Evolutionary conservation across 2,329 filamentous ascomycete species (phyloP).

Genomic region (Lizonia empirigonia): DNA sequence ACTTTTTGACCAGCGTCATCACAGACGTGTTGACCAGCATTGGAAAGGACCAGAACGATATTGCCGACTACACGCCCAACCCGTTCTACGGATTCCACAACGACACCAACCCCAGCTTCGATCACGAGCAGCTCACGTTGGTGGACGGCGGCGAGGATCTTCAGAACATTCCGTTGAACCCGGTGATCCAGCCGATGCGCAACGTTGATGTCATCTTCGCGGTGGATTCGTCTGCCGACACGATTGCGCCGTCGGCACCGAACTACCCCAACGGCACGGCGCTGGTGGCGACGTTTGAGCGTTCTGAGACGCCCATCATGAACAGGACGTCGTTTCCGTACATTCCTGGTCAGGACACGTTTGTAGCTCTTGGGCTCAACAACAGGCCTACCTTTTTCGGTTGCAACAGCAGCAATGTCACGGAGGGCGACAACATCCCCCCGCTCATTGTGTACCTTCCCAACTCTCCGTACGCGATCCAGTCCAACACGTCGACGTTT

Average conservation of each 20-base stretch:
- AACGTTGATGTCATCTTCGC: conserved; percentile 81
- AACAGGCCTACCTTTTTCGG: conserved; percentile 79
- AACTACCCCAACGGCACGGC: conserved; percentile 80
- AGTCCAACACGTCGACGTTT: conserved; percentile 82
- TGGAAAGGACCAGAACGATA: conserved; percentile 68
- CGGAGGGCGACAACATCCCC: conserved; percentile 52
- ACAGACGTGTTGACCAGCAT: conserved; percentile 60
- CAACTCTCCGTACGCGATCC: conserved; percentile 77
- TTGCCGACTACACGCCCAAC: conserved; percentile 75
- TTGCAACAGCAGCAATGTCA: conserved; percentile 70
- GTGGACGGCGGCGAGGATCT: conserved; percentile 80
- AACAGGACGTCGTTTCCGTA: conserved; percentile 75
- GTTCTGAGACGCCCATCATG: conserved; percentile 62
- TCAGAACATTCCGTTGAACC: conserved; percentile 80
- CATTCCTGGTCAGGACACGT: conserved; percentile 76
- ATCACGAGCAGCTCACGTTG: conserved; percentile 64
- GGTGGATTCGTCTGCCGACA: conserved; percentile 78
- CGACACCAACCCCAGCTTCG: conserved; percentile 62
- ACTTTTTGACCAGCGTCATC: conserved; percentile 59
- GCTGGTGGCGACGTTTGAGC: conserved; percentile 74
- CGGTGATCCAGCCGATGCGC: conserved; percentile 74
- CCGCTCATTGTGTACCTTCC: conserved; percentile 88
- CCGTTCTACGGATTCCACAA: conserved; percentile 73
- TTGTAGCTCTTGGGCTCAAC: conserved; percentile 78
- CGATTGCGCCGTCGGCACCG: conserved; percentile 50